Conservation (phyloP, 768 basidiomycete species). For the Tricholoma bakamatsutake region DNA sequence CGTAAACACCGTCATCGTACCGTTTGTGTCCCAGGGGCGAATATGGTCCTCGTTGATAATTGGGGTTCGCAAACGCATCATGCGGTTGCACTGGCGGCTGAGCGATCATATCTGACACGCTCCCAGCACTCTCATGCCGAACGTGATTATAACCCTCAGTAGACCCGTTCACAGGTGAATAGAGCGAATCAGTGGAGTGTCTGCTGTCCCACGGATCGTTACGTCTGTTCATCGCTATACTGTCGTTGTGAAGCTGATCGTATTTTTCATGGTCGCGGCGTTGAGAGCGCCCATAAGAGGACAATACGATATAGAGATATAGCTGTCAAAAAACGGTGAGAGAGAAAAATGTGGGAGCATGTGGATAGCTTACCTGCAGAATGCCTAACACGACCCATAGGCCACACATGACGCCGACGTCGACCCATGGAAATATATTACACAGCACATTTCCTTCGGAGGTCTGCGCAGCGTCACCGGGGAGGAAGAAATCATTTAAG, state of each 20-base stretch:
- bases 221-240: slow-evolving; percentile 57
- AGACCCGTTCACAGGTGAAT: slow-evolving; percentile 14
- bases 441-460: slow-evolving; percentile 71
- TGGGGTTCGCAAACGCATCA: slow-evolving; percentile 31
- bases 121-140: slow-evolving; percentile 48
- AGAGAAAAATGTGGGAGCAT: not conserved
- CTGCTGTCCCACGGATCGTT: slow-evolving; percentile 68
- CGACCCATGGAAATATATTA: slow-evolving; percentile 88
- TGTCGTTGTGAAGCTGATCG: slow-evolving; percentile 65
- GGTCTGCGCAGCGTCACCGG: slow-evolving; percentile 26
- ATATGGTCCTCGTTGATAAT: slow-evolving; percentile 29
- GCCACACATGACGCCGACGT: slow-evolving; percentile 85
- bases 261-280: slow-evolving; percentile 79
- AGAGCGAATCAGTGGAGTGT: slow-evolving; percentile 36
- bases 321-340: slow-evolving; percentile 29
- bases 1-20: not conserved
- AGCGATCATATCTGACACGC: slow-evolving; percentile 49
- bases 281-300: slow-evolving; percentile 67
- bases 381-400: slow-evolving; percentile 80
- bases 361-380: slow-evolving; percentile 52
- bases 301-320: slow-evolving; percentile 37
- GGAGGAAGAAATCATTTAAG: slow-evolving; percentile 48
- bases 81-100: slow-evolving; percentile 42
- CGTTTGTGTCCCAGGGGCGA: slow-evolving; percentile 21
- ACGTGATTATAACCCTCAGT: slow-evolving; percentile 39